phyloP scores from a whole-genome alignment of 176 grass and related monocot genomes.

The Musa schizocarpa region DNA sequence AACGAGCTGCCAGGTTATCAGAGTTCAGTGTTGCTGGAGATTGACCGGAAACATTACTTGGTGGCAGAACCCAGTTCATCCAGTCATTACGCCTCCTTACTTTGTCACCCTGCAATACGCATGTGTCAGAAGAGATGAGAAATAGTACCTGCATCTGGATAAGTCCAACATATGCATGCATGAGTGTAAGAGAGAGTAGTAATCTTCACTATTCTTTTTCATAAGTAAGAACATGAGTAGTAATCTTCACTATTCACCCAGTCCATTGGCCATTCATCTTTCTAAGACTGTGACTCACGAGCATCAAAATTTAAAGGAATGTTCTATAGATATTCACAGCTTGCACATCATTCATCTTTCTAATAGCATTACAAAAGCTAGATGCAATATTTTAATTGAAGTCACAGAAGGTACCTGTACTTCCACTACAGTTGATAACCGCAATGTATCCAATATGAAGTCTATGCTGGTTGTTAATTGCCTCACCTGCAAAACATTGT shows the following conservation, averaged over 20 bases:
- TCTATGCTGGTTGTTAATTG: constrained; percentile 32
- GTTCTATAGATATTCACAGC: not conserved
- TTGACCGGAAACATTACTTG: constrained; percentile 16
- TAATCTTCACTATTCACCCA: too few species aligned
- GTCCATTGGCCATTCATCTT: too few species aligned
- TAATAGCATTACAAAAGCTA: not conserved
- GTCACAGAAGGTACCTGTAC: constrained; percentile 26
- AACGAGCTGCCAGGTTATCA: constrained; percentile 27
- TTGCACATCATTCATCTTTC: not conserved
- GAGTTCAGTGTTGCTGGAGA: constrained; percentile 15
- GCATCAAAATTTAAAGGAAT: not conserved
- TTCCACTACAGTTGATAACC: constrained; percentile 49
- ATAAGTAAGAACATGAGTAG: too few species aligned
- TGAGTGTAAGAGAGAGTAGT: not conserved
- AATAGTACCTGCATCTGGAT: not conserved
- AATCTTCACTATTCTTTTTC: too few species aligned
- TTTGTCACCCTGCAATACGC: constrained; percentile 36
- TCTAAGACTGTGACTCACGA: not conserved
- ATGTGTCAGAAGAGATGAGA: not conserved
- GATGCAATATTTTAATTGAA: constrained; percentile 5
- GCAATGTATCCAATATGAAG: constrained; percentile 45
- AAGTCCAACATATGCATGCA: not conserved
- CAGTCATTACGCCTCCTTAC: constrained; percentile 46
- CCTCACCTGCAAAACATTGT: constrained; percentile 33
- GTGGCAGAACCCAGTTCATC: constrained; percentile 45